These are phyloP conservation scores for Pichia sp. DNA, from an alignment of 1,139 yeast species.

Conservation along the genomic window DNA sequence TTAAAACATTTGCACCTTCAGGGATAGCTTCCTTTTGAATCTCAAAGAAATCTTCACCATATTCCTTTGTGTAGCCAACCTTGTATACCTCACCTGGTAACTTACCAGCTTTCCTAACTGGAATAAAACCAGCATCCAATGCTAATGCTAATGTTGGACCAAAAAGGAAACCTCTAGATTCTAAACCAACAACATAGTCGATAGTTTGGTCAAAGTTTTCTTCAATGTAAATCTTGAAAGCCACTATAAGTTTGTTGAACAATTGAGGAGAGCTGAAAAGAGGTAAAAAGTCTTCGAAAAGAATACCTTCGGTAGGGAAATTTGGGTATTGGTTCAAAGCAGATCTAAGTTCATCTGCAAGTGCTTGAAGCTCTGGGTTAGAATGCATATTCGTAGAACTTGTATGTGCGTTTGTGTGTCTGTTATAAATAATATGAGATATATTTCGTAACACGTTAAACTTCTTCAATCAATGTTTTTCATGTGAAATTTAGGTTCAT, in stretches of 20 bases:
- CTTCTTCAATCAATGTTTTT: no score
- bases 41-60: conserved; percentile 84
- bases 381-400: conserved; percentile 11
- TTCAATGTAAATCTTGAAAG: conserved; percentile 70
- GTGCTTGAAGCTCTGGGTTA: conserved; percentile 18
- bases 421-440: no score
- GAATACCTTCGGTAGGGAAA: conserved; percentile 87
- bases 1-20: conserved; percentile 68
- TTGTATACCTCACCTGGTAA: conserved; percentile 76
- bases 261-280: conserved; percentile 76
- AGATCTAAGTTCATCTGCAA: conserved; percentile 55
- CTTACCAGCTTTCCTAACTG: conserved; percentile 92
- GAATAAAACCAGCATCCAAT: conserved; percentile 83
- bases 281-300: conserved; percentile 94
- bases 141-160: conserved; percentile 94
- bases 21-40: conserved; percentile 81
- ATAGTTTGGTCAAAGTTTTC: conserved; percentile 45
- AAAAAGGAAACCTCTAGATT: conserved; percentile 92
- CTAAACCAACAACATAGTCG: conserved; percentile 89
- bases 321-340: conserved; percentile 80
- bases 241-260: conserved; percentile 73
- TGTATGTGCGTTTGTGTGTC: no score
- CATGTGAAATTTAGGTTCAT: no score
- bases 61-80: conserved; percentile 82
- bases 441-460: no score